Base-by-base conservation (phyloP, 1,284 basidiomycete species). In the Grifola frondosa region DNA sequence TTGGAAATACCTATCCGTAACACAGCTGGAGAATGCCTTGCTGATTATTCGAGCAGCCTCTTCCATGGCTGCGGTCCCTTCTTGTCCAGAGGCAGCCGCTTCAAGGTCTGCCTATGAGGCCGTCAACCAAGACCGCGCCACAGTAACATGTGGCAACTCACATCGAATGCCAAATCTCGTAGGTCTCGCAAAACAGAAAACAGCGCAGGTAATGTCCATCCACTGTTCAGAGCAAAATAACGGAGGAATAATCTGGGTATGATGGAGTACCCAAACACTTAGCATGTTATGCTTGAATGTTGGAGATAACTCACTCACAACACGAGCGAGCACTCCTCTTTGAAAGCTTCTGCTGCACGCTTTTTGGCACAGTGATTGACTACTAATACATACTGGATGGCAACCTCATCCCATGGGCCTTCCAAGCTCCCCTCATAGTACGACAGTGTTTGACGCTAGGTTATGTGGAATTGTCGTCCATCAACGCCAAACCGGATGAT, bases 1-100 rank as follows among this genome's bases (percentile, higher is more conserved):
- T 21, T 29, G 21, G 1, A 11, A 73, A 47, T 53, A 90, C 88
- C 95, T 80, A 62, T 98, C 96, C 6, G 81, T 92, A 50, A 97
- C 79, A 62, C 94, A 97, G 44, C 81, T 79, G 12, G 88, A 84
- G 66, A 99, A 98, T 5, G 92, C 94, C 61, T 95, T 97, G 47
- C 90, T 88, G 40, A 97, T 88, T 23, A 84, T 79, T 20, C 94
- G 73, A 0, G 94, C 91, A n/a, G 92, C 88, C 57, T 95, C 92
- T 59, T 98, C 94, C 74, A 94, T 84, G 48, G 80, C 84, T 16
- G 81, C 83, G 40, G 80, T 84, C 50, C 75, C 78, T 53, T 76
- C 78, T 54, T 78, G 75, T 50, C 73, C 72, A 46, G 74, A 75
- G 35, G 73, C 72, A 52, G 71, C 78, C 22, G 80, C 79, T 50